A percentile compares a stretch with the other conserved stretches of the same genome.
Evolutionary conservation across 2,329 filamentous ascomycete species (phyloP).

Genomic region (Lachnellula arida): DNA sequence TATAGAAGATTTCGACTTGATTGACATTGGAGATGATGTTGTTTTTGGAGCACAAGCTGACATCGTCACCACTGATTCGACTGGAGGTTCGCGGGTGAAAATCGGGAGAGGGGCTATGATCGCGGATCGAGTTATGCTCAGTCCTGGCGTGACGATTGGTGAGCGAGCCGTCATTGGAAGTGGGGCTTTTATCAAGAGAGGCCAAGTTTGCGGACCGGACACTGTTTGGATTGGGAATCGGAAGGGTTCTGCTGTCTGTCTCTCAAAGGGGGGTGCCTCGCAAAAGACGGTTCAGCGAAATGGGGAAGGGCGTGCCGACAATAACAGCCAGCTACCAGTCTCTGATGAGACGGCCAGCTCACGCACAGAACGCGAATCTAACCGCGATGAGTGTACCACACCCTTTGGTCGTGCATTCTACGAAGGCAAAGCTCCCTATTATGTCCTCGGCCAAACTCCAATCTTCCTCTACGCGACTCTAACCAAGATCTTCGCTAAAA

Average conservation of each 20-base stretch:
- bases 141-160: conserved; percentile 48
- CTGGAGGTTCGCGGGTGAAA: conserved; percentile 43
- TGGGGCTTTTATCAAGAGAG: conserved; percentile 45
- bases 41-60: conserved; percentile 54
- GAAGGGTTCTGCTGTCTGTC: conserved; percentile 45
- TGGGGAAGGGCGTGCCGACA: too few species aligned
- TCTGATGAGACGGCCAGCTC: too few species aligned
- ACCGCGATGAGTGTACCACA: conserved; percentile 26
- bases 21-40: conserved; percentile 54
- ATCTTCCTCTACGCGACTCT: conserved; percentile 48
- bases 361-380: background rate
- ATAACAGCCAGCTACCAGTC: too few species aligned
- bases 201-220: conserved; percentile 39
- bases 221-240: conserved; percentile 50
- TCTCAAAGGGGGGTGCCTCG: conserved; percentile 13
- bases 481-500: conserved; percentile 41
- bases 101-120: conserved; percentile 50
- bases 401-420: conserved; percentile 56
- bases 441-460: conserved; percentile 42
- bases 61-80: conserved; percentile 48
- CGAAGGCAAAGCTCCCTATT: conserved; percentile 44
- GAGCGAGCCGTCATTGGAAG: conserved; percentile 48
- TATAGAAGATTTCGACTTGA: conserved; percentile 49
- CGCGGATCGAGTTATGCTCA: conserved; percentile 49
- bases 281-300: too few species aligned